phyloP scores from a whole-genome alignment of 805 yeast genomes.

The Suhomyces prunicola region DNA sequence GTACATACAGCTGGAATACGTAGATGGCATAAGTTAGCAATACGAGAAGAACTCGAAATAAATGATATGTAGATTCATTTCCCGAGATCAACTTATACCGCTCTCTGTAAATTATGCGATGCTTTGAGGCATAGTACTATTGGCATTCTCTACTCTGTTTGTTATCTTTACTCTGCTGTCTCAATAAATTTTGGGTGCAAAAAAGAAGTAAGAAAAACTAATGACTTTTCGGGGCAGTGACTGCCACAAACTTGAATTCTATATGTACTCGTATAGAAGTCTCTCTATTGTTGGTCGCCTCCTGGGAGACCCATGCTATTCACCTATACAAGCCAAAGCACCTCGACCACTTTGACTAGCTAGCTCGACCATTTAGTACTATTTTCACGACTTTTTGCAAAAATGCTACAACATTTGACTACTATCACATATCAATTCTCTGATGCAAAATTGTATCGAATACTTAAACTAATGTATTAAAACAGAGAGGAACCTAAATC shows the following conservation, averaged over 20 bases:
- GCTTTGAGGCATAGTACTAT: neutral
- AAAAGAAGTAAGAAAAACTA: neutral
- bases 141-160: neutral
- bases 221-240: neutral
- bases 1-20: neutral
- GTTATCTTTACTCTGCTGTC: neutral
- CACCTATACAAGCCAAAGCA: neutral
- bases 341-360: neutral
- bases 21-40: neutral
- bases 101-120: neutral
- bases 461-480: neutral
- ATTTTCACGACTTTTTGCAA: neutral
- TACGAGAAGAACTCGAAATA: neutral
- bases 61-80: neutral
- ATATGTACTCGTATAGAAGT: neutral
- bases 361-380: neutral
- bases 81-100: neutral
- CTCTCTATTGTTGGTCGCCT: neutral
- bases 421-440: too few species aligned
- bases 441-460: neutral
- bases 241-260: neutral
- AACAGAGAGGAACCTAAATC: neutral
- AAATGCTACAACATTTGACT: neutral
- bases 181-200: neutral
- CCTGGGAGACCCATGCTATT: neutral